Base-by-base conservation (phyloP, 257 asterid species). In the Ehretia macrophylla region DNA sequence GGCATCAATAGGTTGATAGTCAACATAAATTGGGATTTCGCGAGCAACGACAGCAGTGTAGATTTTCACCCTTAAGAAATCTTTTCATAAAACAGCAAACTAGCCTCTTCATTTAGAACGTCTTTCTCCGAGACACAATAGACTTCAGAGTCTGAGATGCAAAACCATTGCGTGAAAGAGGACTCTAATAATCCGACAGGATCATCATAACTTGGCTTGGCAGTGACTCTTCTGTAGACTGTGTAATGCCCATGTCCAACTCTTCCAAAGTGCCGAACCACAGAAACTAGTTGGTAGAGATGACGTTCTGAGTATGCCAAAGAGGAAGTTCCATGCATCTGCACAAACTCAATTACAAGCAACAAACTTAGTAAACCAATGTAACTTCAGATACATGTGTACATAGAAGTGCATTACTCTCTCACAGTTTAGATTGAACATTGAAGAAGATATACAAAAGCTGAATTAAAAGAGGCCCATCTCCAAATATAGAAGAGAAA, bases 241-340 rank as follows among this genome's bases (percentile, higher is more conserved):
- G 73, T 85, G 85, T 92, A 92, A 73, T 92, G 99, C 40, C 99
- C 99, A 8, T 83, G 70, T 69, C 85, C 88, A 21, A 81, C 82
- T 39, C 58, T 70, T 48, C 99, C 99, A 40, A 70, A 86, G 77
- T 92, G 99, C 79, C 81, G 85, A 45, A 92, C 95, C 5, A 84
- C 95, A 5, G 97, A 86, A 52, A 83, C 85, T 11, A 92, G 83
- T 16, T 82, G 79, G 69, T 92, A 92, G 17, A 48, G 68, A 44
- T 77, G 80, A 58, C 21, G 72, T 21, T 59, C 58, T 17, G 56
- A 10, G 22, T 56, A 65, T 35, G 59, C 11, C 12, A 58, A 44
- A 5, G 69, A 49, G 54, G 44, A 21, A 38, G 27, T 44, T 49
- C 67, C 65, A 21, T 37, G 66, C 32, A 6, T 67, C 95, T 80